phyloP scores from a whole-genome alignment of 2,329 filamentous ascomycete species.

The Cylindrodendrum hubeiense region DNA sequence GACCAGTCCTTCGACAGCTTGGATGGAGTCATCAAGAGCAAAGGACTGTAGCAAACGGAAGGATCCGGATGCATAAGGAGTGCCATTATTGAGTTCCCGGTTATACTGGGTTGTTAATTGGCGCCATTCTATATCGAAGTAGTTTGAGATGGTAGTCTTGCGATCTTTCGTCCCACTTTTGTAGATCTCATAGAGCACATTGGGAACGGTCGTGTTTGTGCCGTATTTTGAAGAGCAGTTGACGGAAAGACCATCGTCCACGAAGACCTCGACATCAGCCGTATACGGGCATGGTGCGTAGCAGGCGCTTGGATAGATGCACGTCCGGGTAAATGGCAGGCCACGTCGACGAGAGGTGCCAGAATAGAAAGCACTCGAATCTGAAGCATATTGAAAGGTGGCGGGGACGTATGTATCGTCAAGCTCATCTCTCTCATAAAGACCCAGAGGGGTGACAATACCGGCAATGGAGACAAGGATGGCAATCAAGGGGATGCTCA shows the following conservation, averaged over 20 bases:
- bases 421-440: conserved; percentile 22
- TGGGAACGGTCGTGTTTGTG: conserved; percentile 16
- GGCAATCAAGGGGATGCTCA: conserved; percentile 11
- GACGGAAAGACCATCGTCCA: not conserved
- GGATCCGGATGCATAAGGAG: conserved; percentile 6
- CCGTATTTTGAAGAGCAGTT: not conserved
- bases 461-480: conserved; percentile 17
- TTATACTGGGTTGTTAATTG: conserved; percentile 13
- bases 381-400: conserved; percentile 16
- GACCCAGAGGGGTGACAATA: conserved; percentile 25
- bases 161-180: conserved; percentile 16
- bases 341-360: conserved; percentile 25
- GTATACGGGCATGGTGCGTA: conserved; percentile 23
- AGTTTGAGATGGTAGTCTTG: conserved; percentile 21
- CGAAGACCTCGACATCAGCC: conserved; percentile 6
- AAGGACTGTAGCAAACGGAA: conserved; percentile 18
- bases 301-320: not conserved
- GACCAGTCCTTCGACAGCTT: conserved; percentile 55
- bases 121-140: conserved; percentile 32
- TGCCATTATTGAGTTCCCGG: conserved; percentile 11
- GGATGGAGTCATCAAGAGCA: conserved; percentile 10
- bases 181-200: conserved; percentile 20
- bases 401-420: not conserved
- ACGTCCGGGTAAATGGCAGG: conserved; percentile 16
- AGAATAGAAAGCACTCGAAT: conserved; percentile 20